Conservation (phyloP, 108 stramenopile species). For the Thalassiosira profunda region DNA sequence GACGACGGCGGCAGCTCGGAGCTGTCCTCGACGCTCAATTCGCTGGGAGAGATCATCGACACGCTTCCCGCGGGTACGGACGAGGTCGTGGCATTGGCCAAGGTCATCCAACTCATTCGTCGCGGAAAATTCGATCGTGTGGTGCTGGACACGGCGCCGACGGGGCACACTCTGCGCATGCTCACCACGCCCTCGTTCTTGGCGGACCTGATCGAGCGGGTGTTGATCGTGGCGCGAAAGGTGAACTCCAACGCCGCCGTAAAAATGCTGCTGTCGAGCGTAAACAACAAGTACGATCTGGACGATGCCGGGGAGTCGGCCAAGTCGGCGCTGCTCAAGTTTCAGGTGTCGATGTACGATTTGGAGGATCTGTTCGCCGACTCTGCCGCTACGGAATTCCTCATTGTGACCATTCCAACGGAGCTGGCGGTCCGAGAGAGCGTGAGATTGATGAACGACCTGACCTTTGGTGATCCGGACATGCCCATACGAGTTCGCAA, state of each 20-base stretch:
- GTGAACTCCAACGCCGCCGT: conserved; percentile 77
- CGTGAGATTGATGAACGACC: conserved; percentile 80
- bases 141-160: conserved; percentile 96
- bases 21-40: conserved; percentile 64
- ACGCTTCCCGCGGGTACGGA: conserved; percentile 95
- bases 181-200: conserved; percentile 83
- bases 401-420: conserved; percentile 92
- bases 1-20: conserved; percentile 34
- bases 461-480: conserved; percentile 89
- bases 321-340: conserved; percentile 75
- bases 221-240: conserved; percentile 70
- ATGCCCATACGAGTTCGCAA: conserved; percentile 89
- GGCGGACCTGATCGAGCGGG: conserved; percentile 83
- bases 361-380: conserved; percentile 91
- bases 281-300: conserved; percentile 55
- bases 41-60: conserved; percentile 81
- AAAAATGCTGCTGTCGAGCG: conserved; percentile 59
- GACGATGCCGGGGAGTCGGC: conserved; percentile 69
- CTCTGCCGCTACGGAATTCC: conserved; percentile 85
- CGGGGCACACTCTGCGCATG: conserved; percentile 96
- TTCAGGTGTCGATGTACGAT: conserved; percentile 92
- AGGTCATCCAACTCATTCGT: conserved; percentile 88
- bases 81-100: conserved; percentile 92
- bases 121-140: conserved; percentile 91
- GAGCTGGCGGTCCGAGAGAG: conserved; percentile 92